phyloP scores from a whole-genome alignment of 1,284 basidiomycete genomes.

The Erythrobasidium hasegawianum region DNA sequence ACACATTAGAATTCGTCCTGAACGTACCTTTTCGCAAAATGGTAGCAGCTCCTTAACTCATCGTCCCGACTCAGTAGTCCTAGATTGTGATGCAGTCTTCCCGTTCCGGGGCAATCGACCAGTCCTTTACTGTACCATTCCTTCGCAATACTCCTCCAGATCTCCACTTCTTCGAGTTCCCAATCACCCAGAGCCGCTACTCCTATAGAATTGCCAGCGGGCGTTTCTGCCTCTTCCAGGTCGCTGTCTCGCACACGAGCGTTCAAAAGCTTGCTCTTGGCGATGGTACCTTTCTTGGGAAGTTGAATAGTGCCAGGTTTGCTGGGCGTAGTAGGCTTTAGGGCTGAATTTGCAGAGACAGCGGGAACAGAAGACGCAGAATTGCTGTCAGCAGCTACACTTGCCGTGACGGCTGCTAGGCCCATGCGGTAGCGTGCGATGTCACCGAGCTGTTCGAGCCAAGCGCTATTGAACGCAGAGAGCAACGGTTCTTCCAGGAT shows the following conservation, averaged over 20 bases:
- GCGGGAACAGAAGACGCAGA: neutral
- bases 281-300: conserved; percentile 18
- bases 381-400: neutral
- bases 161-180: conserved; percentile 86
- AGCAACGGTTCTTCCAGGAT: conserved; percentile 79
- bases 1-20: too few species aligned
- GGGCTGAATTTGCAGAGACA: neutral
- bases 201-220: conserved; percentile 63
- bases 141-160: conserved; percentile 81
- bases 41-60: conserved; percentile 82
- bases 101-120: conserved; percentile 80
- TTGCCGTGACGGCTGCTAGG: conserved; percentile 56
- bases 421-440: conserved; percentile 92
- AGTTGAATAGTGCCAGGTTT: conserved; percentile 1
- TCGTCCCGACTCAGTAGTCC: conserved; percentile 76
- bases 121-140: conserved; percentile 91
- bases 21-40: conserved; percentile 84
- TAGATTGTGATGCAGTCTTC: conserved; percentile 91
- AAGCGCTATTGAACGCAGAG: conserved; percentile 67
- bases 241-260: neutral
- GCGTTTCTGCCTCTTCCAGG: conserved; percentile 18
- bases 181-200: conserved; percentile 77
- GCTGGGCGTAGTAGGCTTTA: neutral
- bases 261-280: neutral
- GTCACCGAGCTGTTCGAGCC: conserved; percentile 95